Evolutionary conservation across 2,329 filamentous ascomycete species (phyloP).

Genomic region (Hypoxylon sp.): DNA sequence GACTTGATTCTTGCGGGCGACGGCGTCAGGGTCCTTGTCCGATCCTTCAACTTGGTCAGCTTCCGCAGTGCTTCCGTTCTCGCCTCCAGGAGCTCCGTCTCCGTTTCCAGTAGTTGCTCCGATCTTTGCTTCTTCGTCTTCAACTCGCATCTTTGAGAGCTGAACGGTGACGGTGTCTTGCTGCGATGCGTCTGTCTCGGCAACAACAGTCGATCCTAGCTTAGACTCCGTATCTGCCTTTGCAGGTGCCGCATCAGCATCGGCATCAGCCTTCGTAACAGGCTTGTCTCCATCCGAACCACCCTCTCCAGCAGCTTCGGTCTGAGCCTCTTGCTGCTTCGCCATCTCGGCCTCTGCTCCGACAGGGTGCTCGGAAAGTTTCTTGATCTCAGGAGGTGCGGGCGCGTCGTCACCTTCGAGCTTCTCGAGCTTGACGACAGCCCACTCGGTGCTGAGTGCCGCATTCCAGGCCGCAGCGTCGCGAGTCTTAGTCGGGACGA

Average conservation of each 20-base stretch:
- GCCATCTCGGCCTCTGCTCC: background rate
- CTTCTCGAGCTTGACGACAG: constrained; percentile 48
- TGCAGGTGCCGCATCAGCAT: no score
- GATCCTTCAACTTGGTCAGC: background rate
- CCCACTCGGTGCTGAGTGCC: constrained; percentile 44
- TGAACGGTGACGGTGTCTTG: background rate
- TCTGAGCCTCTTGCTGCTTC: background rate
- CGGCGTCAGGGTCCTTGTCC: background rate
- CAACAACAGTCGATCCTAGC: no score
- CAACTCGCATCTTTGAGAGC: background rate
- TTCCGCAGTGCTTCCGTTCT: no score
- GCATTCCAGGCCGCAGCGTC: constrained; percentile 31
- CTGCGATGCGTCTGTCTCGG: no score
- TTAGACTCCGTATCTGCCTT: background rate
- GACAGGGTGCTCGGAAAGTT: constrained; percentile 7
- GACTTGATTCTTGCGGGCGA: background rate
- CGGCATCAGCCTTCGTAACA: background rate
- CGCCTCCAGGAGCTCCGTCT: no score
- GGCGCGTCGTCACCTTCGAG: constrained; percentile 22
- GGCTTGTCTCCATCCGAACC: background rate
- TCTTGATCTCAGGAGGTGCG: constrained; percentile 44
- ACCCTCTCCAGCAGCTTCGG: background rate
- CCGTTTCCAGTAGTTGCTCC: background rate
- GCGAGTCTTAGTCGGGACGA: constrained; percentile 15
- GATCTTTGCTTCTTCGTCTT: background rate